Evolutionary conservation across 2,329 filamentous ascomycete species (phyloP).

Genomic region (Alternaria longipes): DNA sequence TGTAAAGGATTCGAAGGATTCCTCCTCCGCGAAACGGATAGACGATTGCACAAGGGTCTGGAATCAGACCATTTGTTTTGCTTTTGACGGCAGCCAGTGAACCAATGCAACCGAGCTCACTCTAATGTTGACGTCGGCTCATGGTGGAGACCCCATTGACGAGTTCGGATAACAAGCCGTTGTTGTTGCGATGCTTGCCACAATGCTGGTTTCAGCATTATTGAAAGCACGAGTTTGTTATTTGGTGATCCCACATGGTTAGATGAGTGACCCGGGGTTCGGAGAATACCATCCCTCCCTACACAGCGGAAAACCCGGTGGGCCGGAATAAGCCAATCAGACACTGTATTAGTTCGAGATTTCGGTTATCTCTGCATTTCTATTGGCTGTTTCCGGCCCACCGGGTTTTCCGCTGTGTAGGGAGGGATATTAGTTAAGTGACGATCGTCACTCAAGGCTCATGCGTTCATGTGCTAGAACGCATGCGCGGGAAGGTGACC

Average conservation of each 20-base stretch:
- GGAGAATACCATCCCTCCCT: too few species aligned
- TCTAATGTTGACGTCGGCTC: slow-evolving; percentile 18
- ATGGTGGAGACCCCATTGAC: slow-evolving; percentile 8
- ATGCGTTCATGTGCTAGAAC: slow-evolving; percentile 11
- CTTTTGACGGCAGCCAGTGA: slow-evolving; percentile 20
- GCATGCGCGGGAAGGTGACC: slow-evolving; percentile 2
- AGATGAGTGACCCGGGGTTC: slow-evolving; percentile 10
- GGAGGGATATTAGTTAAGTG: too few species aligned
- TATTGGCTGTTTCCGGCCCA: too few species aligned
- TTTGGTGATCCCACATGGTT: slow-evolving; percentile 9
- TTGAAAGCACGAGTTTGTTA: slow-evolving; percentile 9
- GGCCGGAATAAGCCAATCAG: too few species aligned
- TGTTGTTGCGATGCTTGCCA: slow-evolving; percentile 5
- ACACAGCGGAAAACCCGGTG: too few species aligned
- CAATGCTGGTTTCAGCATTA: slow-evolving; percentile 18
- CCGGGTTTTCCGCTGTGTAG: too few species aligned
- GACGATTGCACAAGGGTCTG: slow-evolving; percentile 12
- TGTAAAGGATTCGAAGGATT: slow-evolving; percentile 13
- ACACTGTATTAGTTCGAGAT: too few species aligned
- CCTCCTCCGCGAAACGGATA: slow-evolving; percentile 12
- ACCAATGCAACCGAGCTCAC: slow-evolving; percentile 16
- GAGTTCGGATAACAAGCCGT: slow-evolving; percentile 9
- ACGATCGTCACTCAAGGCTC: slow-evolving; percentile 12
- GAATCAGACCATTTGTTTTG: slow-evolving; percentile 21
- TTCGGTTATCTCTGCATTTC: too few species aligned